Base-by-base conservation (phyloP, 1,284 basidiomycete genomes). In the Fistulina hepatica region DNA sequence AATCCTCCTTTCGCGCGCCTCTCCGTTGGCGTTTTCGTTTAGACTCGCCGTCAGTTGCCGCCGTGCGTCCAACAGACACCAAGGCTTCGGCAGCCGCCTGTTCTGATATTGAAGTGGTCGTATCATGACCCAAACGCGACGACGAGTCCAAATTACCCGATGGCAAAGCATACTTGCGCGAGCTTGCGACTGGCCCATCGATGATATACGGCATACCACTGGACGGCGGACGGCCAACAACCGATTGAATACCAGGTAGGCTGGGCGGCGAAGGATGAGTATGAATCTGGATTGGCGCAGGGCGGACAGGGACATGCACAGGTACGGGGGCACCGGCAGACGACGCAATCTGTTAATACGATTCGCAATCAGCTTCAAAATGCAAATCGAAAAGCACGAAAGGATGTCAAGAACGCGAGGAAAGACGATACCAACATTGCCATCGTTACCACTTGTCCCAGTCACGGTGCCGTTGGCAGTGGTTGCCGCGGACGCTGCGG, bases 71-170 rank as follows among this genome's bases (percentile, higher is more conserved):
- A 17, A 88, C 81, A 34, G 79, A 76, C 25, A 86, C 83, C 30
- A 88, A 72, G 3, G 82, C 76, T 58, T 86, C 84, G 10, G 83
- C 83, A 5, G 84, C 83, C 30, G 83, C 82, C 53, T 84, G 82
- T 53, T 88, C 83, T 10, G 78, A 71, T 65, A 85, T n/a, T n/a
- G n/a, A n/a, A n/a, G n/a, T n/a, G n/a, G n/a, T n/a, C n/a, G n/a
- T n/a, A n/a, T n/a, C n/a, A n/a, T n/a, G n/a, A n/a, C n/a, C n/a
- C n/a, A n/a, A n/a, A n/a, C n/a, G n/a, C n/a, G n/a, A n/a, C n/a
- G n/a, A n/a, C n/a, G n/a, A n/a, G n/a, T n/a, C n/a, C n/a, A n/a
- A n/a, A n/a, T n/a, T n/a, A n/a, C n/a, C n/a, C n/a, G n/a, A n/a
- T n/a, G n/a, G n/a, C n/a, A n/a, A n/a, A n/a, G n/a, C n/a, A n/a